Percentiles rank a stretch among this genome's conserved stretches.
phyloP scores from a whole-genome alignment of 257 asterid genomes.

The Plantago major region DNA sequence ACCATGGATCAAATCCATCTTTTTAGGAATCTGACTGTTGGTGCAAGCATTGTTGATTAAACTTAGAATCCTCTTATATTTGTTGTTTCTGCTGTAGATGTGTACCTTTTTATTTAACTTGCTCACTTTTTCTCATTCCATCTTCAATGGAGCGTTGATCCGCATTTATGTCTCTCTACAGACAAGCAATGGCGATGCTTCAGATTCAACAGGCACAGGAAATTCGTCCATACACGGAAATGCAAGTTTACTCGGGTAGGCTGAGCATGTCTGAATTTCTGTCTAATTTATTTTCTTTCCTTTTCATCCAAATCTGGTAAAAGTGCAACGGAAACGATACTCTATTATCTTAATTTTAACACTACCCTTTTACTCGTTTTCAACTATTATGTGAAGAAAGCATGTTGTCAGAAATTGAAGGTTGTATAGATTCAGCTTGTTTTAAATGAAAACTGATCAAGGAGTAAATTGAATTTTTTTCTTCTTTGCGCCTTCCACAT shows the following conservation, averaged over 20 bases:
- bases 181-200: slow-evolving; percentile 57
- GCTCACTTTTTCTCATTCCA: slow-evolving; percentile 5
- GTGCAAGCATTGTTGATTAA: slow-evolving; percentile 9
- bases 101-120: background rate
- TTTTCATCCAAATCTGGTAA: slow-evolving; percentile 2
- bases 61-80: background rate
- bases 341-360: slow-evolving; percentile 11
- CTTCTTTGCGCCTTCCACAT: no score
- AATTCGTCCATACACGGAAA: slow-evolving; percentile 74
- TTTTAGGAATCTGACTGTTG: slow-evolving; percentile 8
- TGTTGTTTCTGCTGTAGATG: slow-evolving; percentile 3
- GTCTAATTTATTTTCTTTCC: slow-evolving; percentile 2
- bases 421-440: background rate
- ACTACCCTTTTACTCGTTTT: slow-evolving; percentile 9
- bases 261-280: slow-evolving; percentile 2
- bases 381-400: slow-evolving; percentile 7
- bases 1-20: slow-evolving; percentile 3
- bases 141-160: slow-evolving; percentile 19
- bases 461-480: no score
- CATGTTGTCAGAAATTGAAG: slow-evolving; percentile 15
- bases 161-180: slow-evolving; percentile 29
- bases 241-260: slow-evolving; percentile 95
- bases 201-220: slow-evolving; percentile 53
- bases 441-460: background rate
- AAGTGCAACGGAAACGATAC: slow-evolving; percentile 4